A percentile compares a stretch with the other conserved stretches of the same genome.
phyloP scores from a whole-genome alignment of 176 grass and related monocot species.

The Aegilops speltoides region DNA sequence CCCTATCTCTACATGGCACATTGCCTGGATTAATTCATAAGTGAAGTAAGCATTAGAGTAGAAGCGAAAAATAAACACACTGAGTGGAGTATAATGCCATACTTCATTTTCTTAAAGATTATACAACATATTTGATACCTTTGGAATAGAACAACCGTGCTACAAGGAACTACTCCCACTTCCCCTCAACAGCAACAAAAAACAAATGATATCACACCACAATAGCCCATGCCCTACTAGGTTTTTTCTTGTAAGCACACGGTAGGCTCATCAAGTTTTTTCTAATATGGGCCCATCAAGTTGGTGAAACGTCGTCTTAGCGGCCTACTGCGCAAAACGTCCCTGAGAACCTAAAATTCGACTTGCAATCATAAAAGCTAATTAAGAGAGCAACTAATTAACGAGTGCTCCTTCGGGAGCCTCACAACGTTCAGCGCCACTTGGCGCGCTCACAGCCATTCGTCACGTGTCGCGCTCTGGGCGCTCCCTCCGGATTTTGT shows the following conservation, averaged over 20 bases:
- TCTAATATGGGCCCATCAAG: not conserved
- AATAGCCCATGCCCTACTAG: not conserved
- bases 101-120: not conserved
- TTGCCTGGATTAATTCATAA: not conserved
- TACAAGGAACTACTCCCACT: not conserved
- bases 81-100: slow-evolving; percentile 32
- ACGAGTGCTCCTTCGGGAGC: too few relatives aligned
- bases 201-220: not conserved
- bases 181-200: not conserved
- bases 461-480: too few relatives aligned
- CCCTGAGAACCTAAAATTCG: not conserved
- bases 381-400: not conserved
- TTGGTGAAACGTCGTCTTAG: not conserved
- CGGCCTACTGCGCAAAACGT: not conserved
- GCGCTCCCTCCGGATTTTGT: too few relatives aligned
- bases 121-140: not conserved
- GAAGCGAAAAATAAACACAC: not conserved
- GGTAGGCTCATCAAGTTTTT: too few relatives aligned
- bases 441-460: too few relatives aligned
- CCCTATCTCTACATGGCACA: not conserved
- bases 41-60: too few relatives aligned
- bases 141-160: not conserved
- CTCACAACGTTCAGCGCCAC: too few relatives aligned
- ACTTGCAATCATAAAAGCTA: not conserved
- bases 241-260: not conserved